These are phyloP conservation scores for Penicillium argentinense DNA, from an alignment of 495 filamentous ascomycete species.

Conservation along the genomic window DNA sequence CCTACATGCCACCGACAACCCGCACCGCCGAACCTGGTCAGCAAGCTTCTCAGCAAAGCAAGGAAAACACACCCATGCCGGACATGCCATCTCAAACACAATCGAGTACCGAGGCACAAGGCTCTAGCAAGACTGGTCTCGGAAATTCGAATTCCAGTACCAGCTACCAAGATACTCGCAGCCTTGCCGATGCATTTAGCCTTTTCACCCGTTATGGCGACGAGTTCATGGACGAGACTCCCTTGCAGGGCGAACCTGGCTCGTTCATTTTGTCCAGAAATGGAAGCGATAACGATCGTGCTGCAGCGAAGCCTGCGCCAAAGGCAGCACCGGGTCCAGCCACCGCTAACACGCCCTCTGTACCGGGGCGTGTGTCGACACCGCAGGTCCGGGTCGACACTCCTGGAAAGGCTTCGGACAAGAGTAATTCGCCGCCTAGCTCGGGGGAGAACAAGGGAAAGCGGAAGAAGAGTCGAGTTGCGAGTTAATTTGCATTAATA, in stretches of 20 bases:
- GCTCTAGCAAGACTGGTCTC: slow-evolving; percentile 36
- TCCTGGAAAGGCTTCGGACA: slow-evolving; percentile 35
- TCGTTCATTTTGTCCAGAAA: slow-evolving; percentile 71
- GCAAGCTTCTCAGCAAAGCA: slow-evolving; percentile 44
- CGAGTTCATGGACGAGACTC: slow-evolving; percentile 92
- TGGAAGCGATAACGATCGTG: slow-evolving; percentile 27
- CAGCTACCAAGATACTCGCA: slow-evolving; percentile 47
- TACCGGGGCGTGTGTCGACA: slow-evolving; percentile 28
- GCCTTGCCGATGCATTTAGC: slow-evolving; percentile 66
- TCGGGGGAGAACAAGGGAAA: slow-evolving; percentile 35
- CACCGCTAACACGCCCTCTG: slow-evolving; percentile 11
- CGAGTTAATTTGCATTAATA: slow-evolving; percentile 26
- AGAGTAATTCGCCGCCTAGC: slow-evolving; percentile 25
- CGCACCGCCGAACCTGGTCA: slow-evolving; percentile 38
- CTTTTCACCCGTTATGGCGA: slow-evolving; percentile 64
- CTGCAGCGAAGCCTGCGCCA: slow-evolving; percentile 10
- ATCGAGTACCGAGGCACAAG: slow-evolving; percentile 22
- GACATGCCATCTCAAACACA: slow-evolving; percentile 32
- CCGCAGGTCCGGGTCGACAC: slow-evolving; percentile 43
- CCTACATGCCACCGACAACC: slow-evolving; percentile 59
- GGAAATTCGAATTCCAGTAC: slow-evolving; percentile 32
- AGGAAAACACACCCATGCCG: slow-evolving; percentile 63
- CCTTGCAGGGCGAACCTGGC: slow-evolving; percentile 80
- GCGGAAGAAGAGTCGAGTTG: slow-evolving; percentile 36
- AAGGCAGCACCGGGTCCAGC: slow-evolving; percentile 12